Evolutionary conservation across 2,329 filamentous ascomycete species (phyloP), one percentile per base, ranked within the genome.

Genomic region (Aureobasidium sp.): DNA sequence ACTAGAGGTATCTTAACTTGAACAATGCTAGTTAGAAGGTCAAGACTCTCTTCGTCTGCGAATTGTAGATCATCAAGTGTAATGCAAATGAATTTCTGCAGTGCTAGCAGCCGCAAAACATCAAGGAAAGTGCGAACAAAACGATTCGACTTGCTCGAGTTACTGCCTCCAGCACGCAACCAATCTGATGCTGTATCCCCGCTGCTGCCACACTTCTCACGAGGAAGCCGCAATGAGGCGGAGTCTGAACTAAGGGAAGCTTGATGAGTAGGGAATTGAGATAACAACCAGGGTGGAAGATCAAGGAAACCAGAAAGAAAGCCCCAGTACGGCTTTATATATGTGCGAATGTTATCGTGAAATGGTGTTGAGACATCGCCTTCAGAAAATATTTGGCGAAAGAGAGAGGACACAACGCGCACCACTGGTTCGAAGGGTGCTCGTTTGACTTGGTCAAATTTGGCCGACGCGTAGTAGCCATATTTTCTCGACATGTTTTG

Each of bases 11-110:
- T 84, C 66, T 88, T 87, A 1, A 88, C 86, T 56, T 82, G 81
- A 61, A 96, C 85, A 59, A 97, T 91, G 69, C 92, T 87, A 17
- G 87, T 83, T 43, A 97, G 87, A 59, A 97, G 79, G 63, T 96
- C 90, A 52, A 94, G 77, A 15, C 89, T 94, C 73, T 97, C 93
- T 29, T 88, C 84, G 71, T 97, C 93, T 7, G 92, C 91, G 73
- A 91, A 94, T 69, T 97, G 92, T 36, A 97, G 77, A 73, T 97
- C 93, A 70, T 97, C 93, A 32, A 97, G 76, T 68, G 87, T 92
- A 68, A 96, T 87, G 70, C 90, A 95, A 60, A 96, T 92, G 69
- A 96, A 86, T 69, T 92, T 94, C 71, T 92, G 87, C 24, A 87
- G 81, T 0, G 90, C 88, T 61, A 97, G 86, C 46, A 95, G 84